Percentiles rank a stretch among this genome's conserved stretches.
Conservation (phyloP, 768 basidiomycete genomes). For the Boletus sp. region DNA sequence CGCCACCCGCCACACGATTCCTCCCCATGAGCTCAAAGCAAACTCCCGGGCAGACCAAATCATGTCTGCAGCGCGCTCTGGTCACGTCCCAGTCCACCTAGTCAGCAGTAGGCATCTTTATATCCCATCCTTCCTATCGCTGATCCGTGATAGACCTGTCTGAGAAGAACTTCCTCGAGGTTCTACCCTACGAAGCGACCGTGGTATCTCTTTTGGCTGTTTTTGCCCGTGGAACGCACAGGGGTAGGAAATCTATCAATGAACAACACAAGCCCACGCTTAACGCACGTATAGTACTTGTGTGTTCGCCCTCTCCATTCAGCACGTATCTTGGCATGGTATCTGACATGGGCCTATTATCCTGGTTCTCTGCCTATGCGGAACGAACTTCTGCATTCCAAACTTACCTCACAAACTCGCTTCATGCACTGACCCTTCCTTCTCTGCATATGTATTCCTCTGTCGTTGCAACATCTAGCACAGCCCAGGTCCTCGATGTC, state of each 20-base stretch:
- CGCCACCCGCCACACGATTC: slow-evolving; percentile 70
- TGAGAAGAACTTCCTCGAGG: slow-evolving; percentile 77
- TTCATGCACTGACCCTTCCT: slow-evolving; percentile 57
- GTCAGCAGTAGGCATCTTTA: slow-evolving; percentile 63
- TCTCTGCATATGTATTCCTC: slow-evolving; percentile 61
- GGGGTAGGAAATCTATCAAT: slow-evolving; percentile 45
- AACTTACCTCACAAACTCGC: slow-evolving; percentile 48
- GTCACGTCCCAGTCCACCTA: slow-evolving; percentile 69
- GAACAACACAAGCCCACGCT: background rate
- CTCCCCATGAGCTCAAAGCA: slow-evolving; percentile 56
- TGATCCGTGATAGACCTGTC: slow-evolving; percentile 59
- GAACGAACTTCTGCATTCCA: slow-evolving; percentile 39
- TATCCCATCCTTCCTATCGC: background rate
- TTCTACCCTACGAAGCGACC: slow-evolving; percentile 60
- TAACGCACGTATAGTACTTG: slow-evolving; percentile 43
- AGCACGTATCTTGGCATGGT: slow-evolving; percentile 64
- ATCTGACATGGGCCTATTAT: slow-evolving; percentile 68
- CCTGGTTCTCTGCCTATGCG: slow-evolving; percentile 63
- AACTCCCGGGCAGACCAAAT: slow-evolving; percentile 66
- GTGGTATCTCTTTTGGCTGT: slow-evolving; percentile 59
- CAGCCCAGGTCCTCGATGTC: slow-evolving; percentile 67
- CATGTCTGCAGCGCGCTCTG: slow-evolving; percentile 69
- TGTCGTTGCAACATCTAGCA: slow-evolving; percentile 62
- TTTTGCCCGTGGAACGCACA: slow-evolving; percentile 71
- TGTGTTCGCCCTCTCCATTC: slow-evolving; percentile 46